Evolutionary conservation across 1,284 basidiomycete species (phyloP).

Genomic region (Sporisorium iseilematis-ciliati): DNA sequence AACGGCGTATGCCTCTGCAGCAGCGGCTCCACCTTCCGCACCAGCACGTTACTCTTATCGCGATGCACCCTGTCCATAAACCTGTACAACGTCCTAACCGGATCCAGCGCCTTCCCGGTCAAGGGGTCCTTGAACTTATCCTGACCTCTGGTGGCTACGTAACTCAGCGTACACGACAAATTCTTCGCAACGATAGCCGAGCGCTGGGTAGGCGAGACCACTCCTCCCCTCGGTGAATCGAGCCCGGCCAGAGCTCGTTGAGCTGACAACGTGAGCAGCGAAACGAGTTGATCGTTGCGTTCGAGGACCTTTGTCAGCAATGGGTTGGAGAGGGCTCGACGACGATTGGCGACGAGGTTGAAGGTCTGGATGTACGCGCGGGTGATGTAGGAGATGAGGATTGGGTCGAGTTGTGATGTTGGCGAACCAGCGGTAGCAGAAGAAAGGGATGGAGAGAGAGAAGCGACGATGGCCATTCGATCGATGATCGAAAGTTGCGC

Average conservation of each 20-base stretch:
- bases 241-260: constrained; percentile 1
- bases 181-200: background rate
- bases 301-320: constrained; percentile 16
- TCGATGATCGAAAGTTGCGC: constrained; percentile 41
- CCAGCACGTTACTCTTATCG: constrained; percentile 1
- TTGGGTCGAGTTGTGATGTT: constrained; percentile 6
- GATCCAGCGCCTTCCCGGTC: constrained; percentile 6
- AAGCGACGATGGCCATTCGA: constrained; percentile 30
- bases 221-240: background rate
- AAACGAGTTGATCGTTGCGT: constrained; percentile 21
- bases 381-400: constrained; percentile 30
- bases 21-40: constrained; percentile 34
- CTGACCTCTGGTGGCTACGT: constrained; percentile 24
- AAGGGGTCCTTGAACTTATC: constrained; percentile 1
- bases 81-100: constrained; percentile 21
- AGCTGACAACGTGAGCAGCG: constrained; percentile 19
- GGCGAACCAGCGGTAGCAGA: background rate
- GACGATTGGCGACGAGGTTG: constrained; percentile 4
- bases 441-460: constrained; percentile 15
- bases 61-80: constrained; percentile 27
- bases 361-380: constrained; percentile 28
- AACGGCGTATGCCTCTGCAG: constrained; percentile 18
- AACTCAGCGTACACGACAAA: constrained; percentile 11
- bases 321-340: constrained; percentile 12
- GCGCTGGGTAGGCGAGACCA: background rate